These are phyloP conservation scores for Scopulariopsis brevicaulis DNA, from an alignment of 2,329 filamentous ascomycete species.

Conservation along the genomic window DNA sequence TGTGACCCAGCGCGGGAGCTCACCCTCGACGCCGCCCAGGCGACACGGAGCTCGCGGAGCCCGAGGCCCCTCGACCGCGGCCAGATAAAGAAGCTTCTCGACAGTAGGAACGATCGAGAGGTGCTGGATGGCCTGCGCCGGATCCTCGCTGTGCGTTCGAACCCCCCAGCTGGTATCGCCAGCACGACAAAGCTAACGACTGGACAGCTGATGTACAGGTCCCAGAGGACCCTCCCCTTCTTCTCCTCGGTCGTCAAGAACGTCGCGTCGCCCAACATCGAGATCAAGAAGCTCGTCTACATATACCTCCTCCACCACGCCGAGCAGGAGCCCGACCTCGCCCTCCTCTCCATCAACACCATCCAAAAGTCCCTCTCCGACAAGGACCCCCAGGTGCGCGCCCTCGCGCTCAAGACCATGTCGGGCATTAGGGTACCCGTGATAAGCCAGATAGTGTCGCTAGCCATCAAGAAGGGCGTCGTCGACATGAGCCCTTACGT, in stretches of 20 bases:
- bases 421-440: constrained; percentile 93
- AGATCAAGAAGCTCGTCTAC: constrained; percentile 97
- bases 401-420: constrained; percentile 92
- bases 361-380: constrained; percentile 97
- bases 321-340: constrained; percentile 89
- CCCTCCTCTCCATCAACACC: constrained; percentile 92
- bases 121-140: constrained; percentile 83
- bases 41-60: constrained; percentile 57
- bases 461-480: constrained; percentile 89
- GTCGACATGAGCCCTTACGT: constrained; percentile 94
- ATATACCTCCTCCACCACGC: constrained; percentile 96
- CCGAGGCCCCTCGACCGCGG: constrained; percentile 59
- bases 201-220: constrained; percentile 82
- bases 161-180: neutral
- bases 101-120: constrained; percentile 87
- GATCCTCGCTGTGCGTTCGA: constrained; percentile 66
- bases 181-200: neutral
- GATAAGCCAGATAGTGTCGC: constrained; percentile 91
- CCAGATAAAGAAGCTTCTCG: constrained; percentile 89
- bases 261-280: constrained; percentile 83
- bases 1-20: constrained; percentile 69
- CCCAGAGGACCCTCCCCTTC: constrained; percentile 78
- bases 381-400: constrained; percentile 77
- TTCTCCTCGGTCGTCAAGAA: constrained; percentile 99
- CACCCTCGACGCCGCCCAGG: constrained; percentile 91